Evolutionary conservation across 2,329 filamentous ascomycete species (phyloP).

Genomic region (Ophiocordyceps unilateralis): DNA sequence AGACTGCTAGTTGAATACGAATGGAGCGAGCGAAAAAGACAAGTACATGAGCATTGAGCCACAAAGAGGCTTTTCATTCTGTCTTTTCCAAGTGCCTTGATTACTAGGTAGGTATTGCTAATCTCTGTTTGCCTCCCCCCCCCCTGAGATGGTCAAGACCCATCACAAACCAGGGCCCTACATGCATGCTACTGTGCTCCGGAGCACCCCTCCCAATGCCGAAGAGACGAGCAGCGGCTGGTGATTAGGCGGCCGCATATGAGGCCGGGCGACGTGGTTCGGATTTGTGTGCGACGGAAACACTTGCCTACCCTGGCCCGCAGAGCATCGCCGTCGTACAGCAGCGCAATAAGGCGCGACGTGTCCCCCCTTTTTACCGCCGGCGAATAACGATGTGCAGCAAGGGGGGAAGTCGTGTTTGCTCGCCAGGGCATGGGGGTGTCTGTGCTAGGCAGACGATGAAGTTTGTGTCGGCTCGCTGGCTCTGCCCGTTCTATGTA

Average conservation of each 20-base stretch:
- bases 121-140: too few species aligned
- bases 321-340: not conserved
- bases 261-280: not conserved
- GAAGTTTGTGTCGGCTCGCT: too few species aligned
- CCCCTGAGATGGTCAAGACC: not conserved
- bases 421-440: not conserved
- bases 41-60: too few species aligned
- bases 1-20: too few species aligned
- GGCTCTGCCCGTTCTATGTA: too few species aligned
- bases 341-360: not conserved
- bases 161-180: not conserved
- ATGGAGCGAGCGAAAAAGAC: too few species aligned
- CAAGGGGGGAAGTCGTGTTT: not conserved
- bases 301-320: too few species aligned
- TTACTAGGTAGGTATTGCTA: too few species aligned
- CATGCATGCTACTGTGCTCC: not conserved
- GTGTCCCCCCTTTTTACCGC: not conserved
- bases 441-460: not conserved
- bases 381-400: too few species aligned
- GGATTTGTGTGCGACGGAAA: not conserved
- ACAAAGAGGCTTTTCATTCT: too few species aligned
- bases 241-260: slow-evolving; percentile 1
- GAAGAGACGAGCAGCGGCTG: not conserved
- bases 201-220: not conserved
- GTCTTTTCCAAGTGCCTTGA: too few species aligned